Evolutionary conservation across 108 stramenopile genomes (phyloP).

Genomic region (Aurantiochytrium sp.): DNA sequence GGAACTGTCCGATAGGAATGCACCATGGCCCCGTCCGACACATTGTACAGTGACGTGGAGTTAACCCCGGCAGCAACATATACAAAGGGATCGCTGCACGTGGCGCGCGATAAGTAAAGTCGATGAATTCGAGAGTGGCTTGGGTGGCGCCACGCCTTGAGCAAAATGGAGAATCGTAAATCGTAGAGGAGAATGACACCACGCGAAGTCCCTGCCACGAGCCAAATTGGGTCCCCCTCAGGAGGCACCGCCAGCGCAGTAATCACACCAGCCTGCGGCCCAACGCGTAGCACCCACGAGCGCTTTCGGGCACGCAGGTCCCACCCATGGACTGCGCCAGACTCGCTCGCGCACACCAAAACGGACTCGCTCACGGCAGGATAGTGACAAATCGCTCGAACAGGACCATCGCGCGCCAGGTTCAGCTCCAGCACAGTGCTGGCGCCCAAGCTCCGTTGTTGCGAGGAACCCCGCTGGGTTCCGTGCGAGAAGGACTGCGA

Average conservation of each 20-base stretch:
- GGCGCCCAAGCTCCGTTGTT: neutral
- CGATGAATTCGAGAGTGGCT: neutral
- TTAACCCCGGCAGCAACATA: neutral
- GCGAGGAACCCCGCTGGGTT: neutral
- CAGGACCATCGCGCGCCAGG: neutral
- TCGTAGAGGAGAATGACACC: neutral
- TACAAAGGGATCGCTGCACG: neutral
- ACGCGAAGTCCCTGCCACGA: neutral
- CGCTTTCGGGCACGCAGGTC: neutral
- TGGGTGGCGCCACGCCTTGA: slow-evolving; percentile 13
- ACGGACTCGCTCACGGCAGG: neutral
- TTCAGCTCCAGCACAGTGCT: slow-evolving; percentile 6
- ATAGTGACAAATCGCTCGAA: neutral
- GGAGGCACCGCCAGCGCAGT: neutral
- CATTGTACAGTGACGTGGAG: neutral
- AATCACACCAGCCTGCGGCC: neutral
- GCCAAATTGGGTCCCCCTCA: neutral
- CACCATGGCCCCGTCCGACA: neutral
- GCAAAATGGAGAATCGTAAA: neutral
- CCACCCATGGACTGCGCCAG: neutral
- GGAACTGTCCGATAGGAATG: neutral
- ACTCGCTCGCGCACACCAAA: neutral
- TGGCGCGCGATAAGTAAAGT: neutral
- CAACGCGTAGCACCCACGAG: neutral
- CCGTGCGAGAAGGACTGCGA: neutral